A percentile compares a stretch with the other conserved stretches of the same genome.
These are phyloP conservation scores for Hypoxylon sp. DNA, from an alignment of 2,329 filamentous ascomycete genomes.

Conservation along the genomic window DNA sequence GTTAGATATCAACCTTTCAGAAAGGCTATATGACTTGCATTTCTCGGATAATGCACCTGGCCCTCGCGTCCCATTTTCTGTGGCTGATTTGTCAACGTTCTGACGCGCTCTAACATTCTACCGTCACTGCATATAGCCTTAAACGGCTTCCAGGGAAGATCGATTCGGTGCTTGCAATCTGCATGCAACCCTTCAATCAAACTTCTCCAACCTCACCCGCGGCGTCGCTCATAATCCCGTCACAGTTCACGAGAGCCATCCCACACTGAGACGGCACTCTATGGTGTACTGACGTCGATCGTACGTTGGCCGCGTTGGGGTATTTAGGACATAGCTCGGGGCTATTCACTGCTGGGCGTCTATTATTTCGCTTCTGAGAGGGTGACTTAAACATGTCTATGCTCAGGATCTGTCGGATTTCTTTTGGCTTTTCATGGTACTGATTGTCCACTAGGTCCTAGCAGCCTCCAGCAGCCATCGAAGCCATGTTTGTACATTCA, in stretches of 20 bases:
- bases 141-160: conserved; percentile 23
- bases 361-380: conserved; percentile 20
- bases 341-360: conserved; percentile 8
- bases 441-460: conserved; percentile 34
- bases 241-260: conserved; percentile 20
- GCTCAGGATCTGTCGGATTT: conserved; percentile 10
- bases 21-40: conserved; percentile 26
- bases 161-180: conserved; percentile 37
- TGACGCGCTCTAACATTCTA: conserved; percentile 21
- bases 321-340: conserved; percentile 9
- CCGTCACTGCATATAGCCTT: conserved; percentile 33
- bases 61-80: conserved; percentile 8
- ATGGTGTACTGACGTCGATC: conserved; percentile 30
- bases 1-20: conserved; percentile 31
- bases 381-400: conserved; percentile 21
- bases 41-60: conserved; percentile 45
- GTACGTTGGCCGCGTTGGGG: conserved; percentile 18
- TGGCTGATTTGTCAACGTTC: conserved; percentile 36
- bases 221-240: conserved; percentile 20
- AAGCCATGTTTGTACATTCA: conserved; percentile 27
- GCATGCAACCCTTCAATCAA: conserved; percentile 40
- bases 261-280: conserved; percentile 17
- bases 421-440: conserved; percentile 17
- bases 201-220: conserved; percentile 21
- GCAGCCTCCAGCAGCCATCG: conserved; percentile 13